Evolutionary conservation across 2,329 filamentous ascomycete genomes (phyloP), one percentile per base, ranked within the genome.

Genomic region (Botrytis aclada): DNA sequence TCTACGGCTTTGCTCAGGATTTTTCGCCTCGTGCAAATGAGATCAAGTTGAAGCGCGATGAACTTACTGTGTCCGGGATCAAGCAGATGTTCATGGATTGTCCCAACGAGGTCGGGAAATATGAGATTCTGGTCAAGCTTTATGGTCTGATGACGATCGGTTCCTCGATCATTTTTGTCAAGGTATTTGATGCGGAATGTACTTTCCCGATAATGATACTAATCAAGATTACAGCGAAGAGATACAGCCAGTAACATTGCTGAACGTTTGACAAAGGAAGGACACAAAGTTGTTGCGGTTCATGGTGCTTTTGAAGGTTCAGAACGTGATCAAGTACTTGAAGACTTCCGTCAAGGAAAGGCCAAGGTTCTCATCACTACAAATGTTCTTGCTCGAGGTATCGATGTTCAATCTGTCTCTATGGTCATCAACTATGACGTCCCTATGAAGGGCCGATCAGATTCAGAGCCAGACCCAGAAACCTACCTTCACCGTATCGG

Each of bases 371-470:
- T 99, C 75, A 98, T 99, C 80, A 97, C 96, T 1, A 99, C 96
- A 78, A 99, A 99, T 80, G 95, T 99, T 54, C 88, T 99, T 73
- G 93, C 96, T 14, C 94, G 96, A 80, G 96, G 96, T 81, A 98
- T 99, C 79, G 96, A 99, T 90, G 85, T 98, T 81, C 83, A 97
- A 84, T 91, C 90, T 41, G 96, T 99, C 22, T 97, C 94, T 16
- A 96, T 99, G 91, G 96, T 99, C 71, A 94, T 99, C 86, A 99
- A 99, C 86, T 99, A 99, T 83, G 92, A 94, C 78, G 92, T 94
- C 73, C 92, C 92, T 37, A 92, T 92, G 85, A 91, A 92, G 80
- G 90, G 92, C 58, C 84, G 87, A 45, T 90, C 92, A 29, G 95
- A 98, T 78, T 87, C 87, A 41, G 93, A 96, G 83, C 92, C 95